Evolutionary conservation across 1,284 basidiomycete species (phyloP), one percentile per base, ranked within the genome.

Genomic region (Boletellus deceptivus): DNA sequence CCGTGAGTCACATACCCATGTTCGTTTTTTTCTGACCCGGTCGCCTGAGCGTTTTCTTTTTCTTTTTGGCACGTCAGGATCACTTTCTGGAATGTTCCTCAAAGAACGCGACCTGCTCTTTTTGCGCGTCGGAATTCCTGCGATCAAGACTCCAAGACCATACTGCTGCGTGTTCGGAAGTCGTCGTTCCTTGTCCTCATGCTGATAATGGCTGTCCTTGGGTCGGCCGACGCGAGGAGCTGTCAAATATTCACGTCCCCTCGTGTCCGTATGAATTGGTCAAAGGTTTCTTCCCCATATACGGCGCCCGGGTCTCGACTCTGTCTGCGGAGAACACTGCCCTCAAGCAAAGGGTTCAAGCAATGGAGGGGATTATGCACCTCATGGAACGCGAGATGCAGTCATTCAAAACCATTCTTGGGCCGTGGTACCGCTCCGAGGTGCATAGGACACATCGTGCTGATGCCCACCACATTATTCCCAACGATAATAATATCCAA

Each of bases 251-350:
- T 13, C 86, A 89, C 59, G 57, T 77, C 14, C 41, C 58, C 2
- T 58, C 68, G 0, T 89, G 87, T 59, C 65, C 81, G 2, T 89
- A 86, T 63, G 82, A 86, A 62, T 71, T 74, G 1, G 72, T 89
- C 53, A 79, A 80, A 54, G 77, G 75, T 14, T 86, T 84, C 68
- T 79, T 88, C 54, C 58, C 71, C 0, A 54, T 78, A 34, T 74
- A 82, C 58, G 73, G 74, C 46, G 58, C 69, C 27, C 74, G 75
- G 33, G 62, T 79, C 9, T 65, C 74, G 6, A 58, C 69, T 9
- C 69, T 89, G 6, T 70, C 70, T 35, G 73, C 79, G 50, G 84
- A 89, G 60, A 89, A 89, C 57, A 64, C 74, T n/a, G 49, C 77
- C 14, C 72, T 89, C 35, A 75, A 77, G 34, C 73, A 75, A 51